Evolutionary conservation across 2,329 filamentous ascomycete species (phyloP), one percentile per base, ranked within the genome.

Genomic region (Geosmithia putterillii): DNA sequence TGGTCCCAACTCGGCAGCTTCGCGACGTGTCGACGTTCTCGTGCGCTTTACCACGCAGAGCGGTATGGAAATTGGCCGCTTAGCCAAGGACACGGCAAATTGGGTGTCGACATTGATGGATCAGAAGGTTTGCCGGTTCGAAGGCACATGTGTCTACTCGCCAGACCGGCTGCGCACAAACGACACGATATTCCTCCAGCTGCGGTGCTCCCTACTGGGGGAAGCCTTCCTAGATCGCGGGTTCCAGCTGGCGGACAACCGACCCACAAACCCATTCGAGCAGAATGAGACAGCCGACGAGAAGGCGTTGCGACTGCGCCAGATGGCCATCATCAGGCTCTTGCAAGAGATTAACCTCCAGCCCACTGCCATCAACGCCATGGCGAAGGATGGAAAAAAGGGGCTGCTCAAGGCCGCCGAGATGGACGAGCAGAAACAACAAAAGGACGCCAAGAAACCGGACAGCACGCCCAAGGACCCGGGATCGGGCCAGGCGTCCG

Each of bases 61-160:
- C 42, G 89, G 89, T 0, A 78, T 81, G 44, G 92, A 98, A 58
- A 74, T 98, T 40, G 92, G 92, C 4, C 75, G 92, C 46, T 62
- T 98, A 34, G 81, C 88, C 22, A 90, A 89, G 53, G 89, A 96
- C 28, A 81, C 79, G 5, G 88, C 92, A 4, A 78, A 80, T 46
- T 98, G 92, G 89, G 85, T 96, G 6, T 95, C 92, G 3, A 82
- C 88, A 0, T 64, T 98, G 51, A 79, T 96, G 42, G 92, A 98
- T 55, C 88, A 96, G 58, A 82, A 83, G 25, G 74, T 95, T 3
- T 95, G 89, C 66, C 75, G 67, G 19, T 94, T 98, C 48, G 85
- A 94, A 51, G 92, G 85, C 6, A 79, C 75, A 12, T 95, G 88
- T 54, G 87, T 98, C 2, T 96, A 85, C 59, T 86, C 86, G 0